phyloP scores from a whole-genome alignment of 148 eudicot genomes.

The Hydrangea macrophylla region DNA sequence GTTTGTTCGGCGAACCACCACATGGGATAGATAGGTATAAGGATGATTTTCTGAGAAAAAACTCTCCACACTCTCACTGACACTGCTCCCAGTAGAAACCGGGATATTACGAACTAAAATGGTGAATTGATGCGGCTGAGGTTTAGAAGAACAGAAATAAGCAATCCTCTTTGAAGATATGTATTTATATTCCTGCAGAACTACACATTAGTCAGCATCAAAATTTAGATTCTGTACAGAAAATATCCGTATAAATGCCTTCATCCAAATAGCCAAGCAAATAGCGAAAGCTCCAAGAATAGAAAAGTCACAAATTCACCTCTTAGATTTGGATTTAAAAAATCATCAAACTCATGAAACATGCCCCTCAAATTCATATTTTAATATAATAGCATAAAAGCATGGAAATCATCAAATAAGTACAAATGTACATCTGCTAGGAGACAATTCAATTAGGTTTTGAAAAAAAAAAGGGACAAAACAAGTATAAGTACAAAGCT shows the following conservation, averaged over 20 bases:
- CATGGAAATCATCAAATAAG: background rate
- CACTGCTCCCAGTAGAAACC: conserved; percentile 44
- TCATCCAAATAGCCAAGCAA: background rate
- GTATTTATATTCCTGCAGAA: conserved; percentile 65
- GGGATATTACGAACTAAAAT: conserved; percentile 85
- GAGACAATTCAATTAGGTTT: background rate
- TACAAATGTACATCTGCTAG: background rate
- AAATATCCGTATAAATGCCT: background rate
- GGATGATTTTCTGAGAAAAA: conserved; percentile 78
- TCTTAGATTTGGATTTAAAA: background rate
- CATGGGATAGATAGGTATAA: conserved; percentile 73
- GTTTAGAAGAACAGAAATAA: conserved; percentile 65
- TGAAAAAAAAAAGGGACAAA: background rate
- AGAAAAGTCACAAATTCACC: background rate
- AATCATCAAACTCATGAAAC: background rate
- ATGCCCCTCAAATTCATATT: background rate
- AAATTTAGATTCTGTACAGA: background rate
- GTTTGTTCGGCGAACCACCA: conserved; percentile 66
- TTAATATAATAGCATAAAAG: background rate
- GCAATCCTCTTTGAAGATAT: conserved; percentile 61
- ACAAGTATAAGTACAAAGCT: background rate
- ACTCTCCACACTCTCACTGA: conserved; percentile 58
- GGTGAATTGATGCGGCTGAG: conserved; percentile 78
- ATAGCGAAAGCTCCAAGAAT: background rate
- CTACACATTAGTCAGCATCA: conserved; percentile 3